These are phyloP conservation scores for Leccinum uliginosum DNA, from an alignment of 768 basidiomycete species.

Conservation along the genomic window DNA sequence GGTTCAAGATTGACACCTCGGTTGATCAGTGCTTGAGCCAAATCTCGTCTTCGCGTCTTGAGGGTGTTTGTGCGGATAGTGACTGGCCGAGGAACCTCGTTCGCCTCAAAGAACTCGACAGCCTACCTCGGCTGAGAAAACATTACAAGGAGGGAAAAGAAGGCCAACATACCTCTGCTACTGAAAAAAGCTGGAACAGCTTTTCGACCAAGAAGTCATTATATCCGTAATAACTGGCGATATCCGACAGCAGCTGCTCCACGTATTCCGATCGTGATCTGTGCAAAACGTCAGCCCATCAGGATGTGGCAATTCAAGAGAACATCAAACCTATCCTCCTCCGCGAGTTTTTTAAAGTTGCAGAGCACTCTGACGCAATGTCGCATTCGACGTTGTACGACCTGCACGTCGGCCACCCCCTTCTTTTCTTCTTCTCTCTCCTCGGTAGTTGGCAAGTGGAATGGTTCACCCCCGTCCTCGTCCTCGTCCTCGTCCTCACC, in stretches of 20 bases:
- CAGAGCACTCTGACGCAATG: slow-evolving; percentile 67
- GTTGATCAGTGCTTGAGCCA: slow-evolving; percentile 91
- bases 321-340: slow-evolving; percentile 52
- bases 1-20: slow-evolving; percentile 97
- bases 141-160: neutral
- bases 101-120: slow-evolving; percentile 97
- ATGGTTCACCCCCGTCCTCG: slow-evolving; percentile 38
- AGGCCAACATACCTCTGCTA: slow-evolving; percentile 66
- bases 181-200: slow-evolving; percentile 88
- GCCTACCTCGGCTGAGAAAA: slow-evolving; percentile 48
- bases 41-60: slow-evolving; percentile 86
- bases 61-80: slow-evolving; percentile 98
- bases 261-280: slow-evolving; percentile 90
- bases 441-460: slow-evolving; percentile 65
- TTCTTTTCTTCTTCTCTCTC: slow-evolving; percentile 72
- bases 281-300: slow-evolving; percentile 4
- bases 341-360: slow-evolving; percentile 66
- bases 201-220: slow-evolving; percentile 94
- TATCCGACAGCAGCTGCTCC: slow-evolving; percentile 82
- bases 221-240: slow-evolving; percentile 96
- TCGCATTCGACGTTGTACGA: slow-evolving; percentile 76
- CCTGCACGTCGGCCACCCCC: slow-evolving; percentile 64
- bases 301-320: slow-evolving; percentile 3
- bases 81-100: slow-evolving; percentile 92
- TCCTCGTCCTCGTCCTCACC: slow-evolving; percentile 37